These are phyloP conservation scores for Candida endomychidarum DNA, from an alignment of 805 yeast species.

Conservation along the genomic window DNA sequence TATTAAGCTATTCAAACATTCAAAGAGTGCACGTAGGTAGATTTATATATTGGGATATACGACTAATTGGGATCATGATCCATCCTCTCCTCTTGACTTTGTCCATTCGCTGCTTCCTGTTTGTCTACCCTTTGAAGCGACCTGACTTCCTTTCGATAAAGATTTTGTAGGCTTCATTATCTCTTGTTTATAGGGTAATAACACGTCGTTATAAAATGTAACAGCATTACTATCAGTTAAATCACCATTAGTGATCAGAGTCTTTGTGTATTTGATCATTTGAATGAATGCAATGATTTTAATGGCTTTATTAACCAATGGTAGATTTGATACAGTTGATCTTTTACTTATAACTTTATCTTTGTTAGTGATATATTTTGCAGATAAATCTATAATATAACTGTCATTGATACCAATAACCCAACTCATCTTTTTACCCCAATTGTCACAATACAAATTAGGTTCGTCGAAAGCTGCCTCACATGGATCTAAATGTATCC, in stretches of 20 bases:
- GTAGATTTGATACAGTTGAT: conserved; percentile 46
- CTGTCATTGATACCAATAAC: conserved; percentile 65
- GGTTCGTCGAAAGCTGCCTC: conserved; percentile 87
- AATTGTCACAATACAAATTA: conserved; percentile 68
- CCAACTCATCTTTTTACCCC: conserved; percentile 95
- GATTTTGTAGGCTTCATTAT: conserved; percentile 8
- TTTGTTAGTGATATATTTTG: conserved; percentile 55
- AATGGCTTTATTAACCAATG: conserved; percentile 34
- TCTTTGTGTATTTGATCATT: neutral
- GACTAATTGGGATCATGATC: neutral
- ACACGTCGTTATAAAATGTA: conserved; percentile 34
- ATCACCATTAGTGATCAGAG: neutral
- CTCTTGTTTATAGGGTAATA: conserved; percentile 37
- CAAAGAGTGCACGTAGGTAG: conserved; percentile 48
- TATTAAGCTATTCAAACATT: conserved; percentile 75
- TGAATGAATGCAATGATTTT: conserved; percentile 19
- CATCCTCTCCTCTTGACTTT: conserved; percentile 67
- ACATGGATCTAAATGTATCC: conserved; percentile 91
- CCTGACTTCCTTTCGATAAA: conserved; percentile 17
- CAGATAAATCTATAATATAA: conserved; percentile 69
- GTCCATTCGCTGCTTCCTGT: conserved; percentile 83
- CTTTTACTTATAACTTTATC: conserved; percentile 25
- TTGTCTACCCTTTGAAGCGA: conserved; percentile 53
- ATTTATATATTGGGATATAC: conserved; percentile 1
- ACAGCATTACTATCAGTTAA: neutral